Conservation (phyloP, 306 rosid species). For the Macrotyloma uniflorum region DNA sequence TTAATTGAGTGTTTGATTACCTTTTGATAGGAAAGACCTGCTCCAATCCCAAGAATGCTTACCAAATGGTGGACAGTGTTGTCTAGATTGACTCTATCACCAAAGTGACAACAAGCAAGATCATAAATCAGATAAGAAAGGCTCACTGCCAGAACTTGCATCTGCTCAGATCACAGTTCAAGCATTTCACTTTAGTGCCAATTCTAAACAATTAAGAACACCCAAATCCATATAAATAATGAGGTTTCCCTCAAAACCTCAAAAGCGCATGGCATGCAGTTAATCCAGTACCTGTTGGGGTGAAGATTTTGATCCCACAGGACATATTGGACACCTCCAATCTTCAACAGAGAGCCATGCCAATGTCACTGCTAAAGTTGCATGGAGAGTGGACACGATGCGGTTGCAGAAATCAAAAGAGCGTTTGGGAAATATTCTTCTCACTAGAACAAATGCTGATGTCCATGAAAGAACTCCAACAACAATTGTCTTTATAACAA, state of each 20-base stretch:
- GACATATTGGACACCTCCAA: conserved; percentile 79
- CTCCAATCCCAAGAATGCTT: conserved; percentile 72
- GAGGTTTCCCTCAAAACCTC: background rate
- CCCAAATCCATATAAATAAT: background rate
- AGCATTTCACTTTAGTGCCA: conserved; percentile 29
- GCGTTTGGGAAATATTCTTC: conserved; percentile 51
- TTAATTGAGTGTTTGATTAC: conserved; percentile 42
- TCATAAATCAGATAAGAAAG: conserved; percentile 83
- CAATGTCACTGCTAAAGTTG: conserved; percentile 63
- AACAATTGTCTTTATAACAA: conserved; percentile 41
- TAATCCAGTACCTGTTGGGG: conserved; percentile 54
- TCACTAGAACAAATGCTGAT: conserved; percentile 48
- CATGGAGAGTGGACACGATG: conserved; percentile 72
- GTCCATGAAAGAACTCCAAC: conserved; percentile 80
- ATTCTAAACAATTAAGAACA: background rate
- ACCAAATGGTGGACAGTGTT: conserved; percentile 78
- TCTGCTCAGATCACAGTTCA: conserved; percentile 48
- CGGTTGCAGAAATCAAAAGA: conserved; percentile 75
- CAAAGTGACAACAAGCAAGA: conserved; percentile 70
- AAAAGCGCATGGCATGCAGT: background rate
- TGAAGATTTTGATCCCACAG: conserved; percentile 63
- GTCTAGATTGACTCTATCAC: conserved; percentile 57
- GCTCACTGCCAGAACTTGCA: conserved; percentile 63
- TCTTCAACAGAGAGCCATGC: conserved; percentile 68
- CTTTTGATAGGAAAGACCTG: conserved; percentile 73